A percentile compares a stretch with the other conserved stretches of the same genome.
Conservation (phyloP, 2,329 filamentous ascomycete genomes). For the Aspergillus aculeatinus region DNA sequence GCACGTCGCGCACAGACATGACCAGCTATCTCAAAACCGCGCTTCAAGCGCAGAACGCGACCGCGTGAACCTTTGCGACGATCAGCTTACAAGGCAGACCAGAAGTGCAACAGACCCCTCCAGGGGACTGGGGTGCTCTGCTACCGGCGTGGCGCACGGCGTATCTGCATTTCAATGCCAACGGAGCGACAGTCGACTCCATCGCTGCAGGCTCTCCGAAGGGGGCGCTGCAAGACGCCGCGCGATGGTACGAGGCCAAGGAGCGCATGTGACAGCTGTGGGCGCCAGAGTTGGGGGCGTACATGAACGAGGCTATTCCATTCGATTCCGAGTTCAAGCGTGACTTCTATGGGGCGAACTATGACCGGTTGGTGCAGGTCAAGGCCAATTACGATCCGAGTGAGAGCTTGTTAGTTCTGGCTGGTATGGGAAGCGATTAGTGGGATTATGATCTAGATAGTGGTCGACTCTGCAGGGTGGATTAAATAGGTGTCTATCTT, state of each 20-base stretch:
- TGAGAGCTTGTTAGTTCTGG: too few species aligned
- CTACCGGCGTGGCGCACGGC: slow-evolving; percentile 32
- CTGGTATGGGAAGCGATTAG: too few species aligned
- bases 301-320: slow-evolving; percentile 26
- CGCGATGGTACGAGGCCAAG: slow-evolving; percentile 15
- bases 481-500: too few species aligned
- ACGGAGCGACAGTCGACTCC: slow-evolving; percentile 20
- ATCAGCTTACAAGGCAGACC: slow-evolving; percentile 7
- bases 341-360: too few species aligned
- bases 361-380: too few species aligned
- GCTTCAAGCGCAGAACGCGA: slow-evolving; percentile 17
- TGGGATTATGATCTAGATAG: too few species aligned
- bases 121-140: background rate
- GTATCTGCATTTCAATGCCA: slow-evolving; percentile 33
- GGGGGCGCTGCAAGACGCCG: background rate
- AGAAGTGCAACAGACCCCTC: background rate
- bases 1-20: slow-evolving; percentile 15
- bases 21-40: slow-evolving; percentile 8
- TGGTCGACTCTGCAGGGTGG: too few species aligned
- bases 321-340: slow-evolving; percentile 6
- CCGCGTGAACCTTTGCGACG: slow-evolving; percentile 19
- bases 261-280: slow-evolving; percentile 27
- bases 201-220: background rate
- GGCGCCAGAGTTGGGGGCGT: slow-evolving; percentile 26
- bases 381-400: too few species aligned